Conservation (phyloP, 2,329 filamentous ascomycete genomes). For the Parafenestella ontariensis region DNA sequence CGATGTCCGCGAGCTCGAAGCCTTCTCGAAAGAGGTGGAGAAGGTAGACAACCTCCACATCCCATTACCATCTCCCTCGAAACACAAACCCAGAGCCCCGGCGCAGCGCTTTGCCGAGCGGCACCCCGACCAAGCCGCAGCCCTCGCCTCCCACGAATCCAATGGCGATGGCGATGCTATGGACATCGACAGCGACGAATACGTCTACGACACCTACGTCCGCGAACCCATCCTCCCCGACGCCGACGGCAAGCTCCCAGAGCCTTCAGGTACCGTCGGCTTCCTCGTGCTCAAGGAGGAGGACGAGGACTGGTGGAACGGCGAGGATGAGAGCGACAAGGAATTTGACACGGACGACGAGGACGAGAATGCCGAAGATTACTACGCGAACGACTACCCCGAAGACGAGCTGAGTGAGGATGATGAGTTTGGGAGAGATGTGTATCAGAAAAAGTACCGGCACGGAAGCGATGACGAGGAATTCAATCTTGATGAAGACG, state of each 20-base stretch:
- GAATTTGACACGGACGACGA: slow-evolving; percentile 67
- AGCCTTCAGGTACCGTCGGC: slow-evolving; percentile 45
- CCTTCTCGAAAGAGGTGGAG: slow-evolving; percentile 43
- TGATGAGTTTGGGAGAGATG: slow-evolving; percentile 63
- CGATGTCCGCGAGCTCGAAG: slow-evolving; percentile 41
- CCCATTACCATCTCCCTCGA: slow-evolving; percentile 23
- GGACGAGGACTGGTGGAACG: slow-evolving; percentile 65
- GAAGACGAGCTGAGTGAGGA: slow-evolving; percentile 80
- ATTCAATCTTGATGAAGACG: slow-evolving; percentile 30
- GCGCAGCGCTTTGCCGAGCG: slow-evolving; percentile 44
- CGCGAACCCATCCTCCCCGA: slow-evolving; percentile 53
- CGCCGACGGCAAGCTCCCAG: slow-evolving; percentile 35
- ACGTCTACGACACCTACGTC: slow-evolving; percentile 69
- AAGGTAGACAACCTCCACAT: slow-evolving; percentile 25
- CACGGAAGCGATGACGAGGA: slow-evolving; percentile 52
- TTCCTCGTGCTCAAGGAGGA: slow-evolving; percentile 59
- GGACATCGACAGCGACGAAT: slow-evolving; percentile 56
- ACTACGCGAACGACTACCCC: slow-evolving; percentile 81
- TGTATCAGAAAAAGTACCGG: slow-evolving; percentile 51
- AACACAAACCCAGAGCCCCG: slow-evolving; percentile 46
- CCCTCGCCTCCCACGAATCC: slow-evolving; percentile 14
- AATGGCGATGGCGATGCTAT: slow-evolving; percentile 31
- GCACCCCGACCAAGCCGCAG: slow-evolving; percentile 37
- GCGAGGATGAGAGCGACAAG: slow-evolving; percentile 60
- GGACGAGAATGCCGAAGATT: slow-evolving; percentile 74